phyloP scores from a whole-genome alignment of 495 filamentous ascomycete species.

The Aspergillus hancockii region DNA sequence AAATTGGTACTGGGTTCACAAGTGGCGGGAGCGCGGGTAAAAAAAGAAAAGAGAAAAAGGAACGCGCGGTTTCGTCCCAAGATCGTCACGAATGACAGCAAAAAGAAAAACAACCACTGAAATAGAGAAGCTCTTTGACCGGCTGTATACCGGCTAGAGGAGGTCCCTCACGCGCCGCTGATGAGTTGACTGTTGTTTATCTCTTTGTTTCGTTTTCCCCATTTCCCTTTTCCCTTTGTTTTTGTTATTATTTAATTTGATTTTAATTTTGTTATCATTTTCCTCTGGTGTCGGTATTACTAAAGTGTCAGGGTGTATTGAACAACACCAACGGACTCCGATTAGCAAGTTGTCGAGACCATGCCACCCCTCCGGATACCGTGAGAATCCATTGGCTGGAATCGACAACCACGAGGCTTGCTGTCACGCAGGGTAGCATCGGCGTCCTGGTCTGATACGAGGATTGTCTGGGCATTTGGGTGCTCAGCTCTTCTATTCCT shows the following conservation, averaged over 20 bases:
- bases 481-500: not conserved
- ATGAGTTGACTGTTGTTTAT: no score
- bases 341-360: not conserved
- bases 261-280: not conserved
- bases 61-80: no score
- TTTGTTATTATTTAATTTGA: not conserved
- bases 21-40: no score
- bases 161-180: no score
- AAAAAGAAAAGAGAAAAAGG: no score
- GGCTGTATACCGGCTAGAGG: no score
- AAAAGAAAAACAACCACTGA: no score
- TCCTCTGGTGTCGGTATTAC: not conserved
- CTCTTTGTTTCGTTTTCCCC: no score
- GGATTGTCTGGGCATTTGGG: not conserved
- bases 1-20: no score
- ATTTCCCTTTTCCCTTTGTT: no score
- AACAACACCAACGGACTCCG: constrained; percentile 1
- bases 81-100: no score
- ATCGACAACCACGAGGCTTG: constrained; percentile 4
- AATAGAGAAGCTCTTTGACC: no score
- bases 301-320: not conserved
- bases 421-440: constrained; percentile 1
- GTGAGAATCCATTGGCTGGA: constrained; percentile 1
- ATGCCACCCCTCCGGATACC: not conserved
- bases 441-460: not conserved